Evolutionary conservation across 2,329 filamentous ascomycete genomes (phyloP).

Genomic region (Fusarium tricinctum): DNA sequence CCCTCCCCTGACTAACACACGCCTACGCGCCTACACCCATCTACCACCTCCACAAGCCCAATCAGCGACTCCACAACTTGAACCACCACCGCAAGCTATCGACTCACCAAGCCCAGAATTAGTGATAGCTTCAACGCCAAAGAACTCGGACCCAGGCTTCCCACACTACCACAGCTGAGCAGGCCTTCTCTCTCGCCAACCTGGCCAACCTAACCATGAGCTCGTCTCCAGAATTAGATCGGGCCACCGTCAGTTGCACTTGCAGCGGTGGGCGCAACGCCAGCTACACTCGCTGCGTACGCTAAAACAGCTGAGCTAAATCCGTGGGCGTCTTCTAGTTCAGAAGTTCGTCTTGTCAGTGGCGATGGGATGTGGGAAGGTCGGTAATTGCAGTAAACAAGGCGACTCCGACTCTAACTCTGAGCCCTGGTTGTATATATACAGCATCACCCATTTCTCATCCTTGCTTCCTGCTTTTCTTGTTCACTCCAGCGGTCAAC

Average conservation of each 20-base stretch:
- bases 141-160: no score
- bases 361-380: not conserved
- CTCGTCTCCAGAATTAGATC: constrained; percentile 20
- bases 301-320: not conserved
- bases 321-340: not conserved
- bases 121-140: constrained; percentile 30
- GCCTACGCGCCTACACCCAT: no score
- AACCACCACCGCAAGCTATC: constrained; percentile 33
- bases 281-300: not conserved
- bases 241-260: constrained; percentile 1
- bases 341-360: no score
- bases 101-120: constrained; percentile 30
- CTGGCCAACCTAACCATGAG: no score
- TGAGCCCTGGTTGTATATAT: constrained; percentile 26
- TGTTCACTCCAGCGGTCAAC: constrained; percentile 25
- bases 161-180: no score
- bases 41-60: not conserved
- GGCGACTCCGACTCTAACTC: not conserved
- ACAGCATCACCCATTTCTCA: not conserved
- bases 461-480: not conserved
- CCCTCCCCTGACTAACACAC: constrained; percentile 15
- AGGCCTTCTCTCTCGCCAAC: no score
- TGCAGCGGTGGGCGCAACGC: not conserved
- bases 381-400: constrained; percentile 17
- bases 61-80: not conserved